phyloP scores from a whole-genome alignment of 2,329 filamentous ascomycete species.

The Chaetomium globosum region DNA sequence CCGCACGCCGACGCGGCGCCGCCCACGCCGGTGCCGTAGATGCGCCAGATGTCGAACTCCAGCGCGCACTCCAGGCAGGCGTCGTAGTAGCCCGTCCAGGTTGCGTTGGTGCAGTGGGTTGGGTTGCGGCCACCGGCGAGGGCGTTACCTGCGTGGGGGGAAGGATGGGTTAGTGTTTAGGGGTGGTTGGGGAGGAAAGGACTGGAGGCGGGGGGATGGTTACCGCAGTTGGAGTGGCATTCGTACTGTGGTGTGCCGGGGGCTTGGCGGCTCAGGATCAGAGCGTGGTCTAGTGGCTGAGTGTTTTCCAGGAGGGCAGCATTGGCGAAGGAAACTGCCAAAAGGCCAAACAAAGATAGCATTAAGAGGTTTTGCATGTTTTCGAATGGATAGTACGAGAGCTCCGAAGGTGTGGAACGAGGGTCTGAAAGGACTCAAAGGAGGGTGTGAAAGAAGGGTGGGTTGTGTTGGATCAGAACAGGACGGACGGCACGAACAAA shows the following conservation, averaged over 20 bases:
- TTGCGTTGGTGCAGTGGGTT: constrained; percentile 45
- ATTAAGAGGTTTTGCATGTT: background rate
- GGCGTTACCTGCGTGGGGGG: constrained; percentile 34
- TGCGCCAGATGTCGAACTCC: constrained; percentile 49
- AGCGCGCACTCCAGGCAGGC: constrained; percentile 51
- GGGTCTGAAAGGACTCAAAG: background rate
- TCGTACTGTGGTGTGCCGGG: constrained; percentile 50
- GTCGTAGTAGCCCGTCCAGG: constrained; percentile 48
- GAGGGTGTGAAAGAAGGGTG: no score
- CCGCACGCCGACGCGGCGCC: constrained; percentile 41
- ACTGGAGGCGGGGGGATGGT: constrained; percentile 25
- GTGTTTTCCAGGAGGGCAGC: background rate
- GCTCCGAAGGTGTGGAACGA: background rate
- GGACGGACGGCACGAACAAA: background rate
- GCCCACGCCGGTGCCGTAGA: constrained; percentile 47
- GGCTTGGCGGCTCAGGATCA: constrained; percentile 46
- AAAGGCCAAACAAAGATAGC: background rate
- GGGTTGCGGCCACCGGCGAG: constrained; percentile 44
- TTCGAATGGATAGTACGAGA: background rate
- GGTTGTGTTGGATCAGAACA: background rate
- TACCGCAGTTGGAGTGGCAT: constrained; percentile 57
- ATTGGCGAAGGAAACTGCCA: constrained; percentile 23
- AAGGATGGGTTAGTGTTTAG: background rate
- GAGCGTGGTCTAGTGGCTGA: background rate
- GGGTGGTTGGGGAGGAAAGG: no score